Percentiles rank a stretch among this genome's conserved stretches.
These are phyloP conservation scores for Penicillium sp. DNA, from an alignment of 2,329 filamentous ascomycete genomes.

Conservation along the genomic window DNA sequence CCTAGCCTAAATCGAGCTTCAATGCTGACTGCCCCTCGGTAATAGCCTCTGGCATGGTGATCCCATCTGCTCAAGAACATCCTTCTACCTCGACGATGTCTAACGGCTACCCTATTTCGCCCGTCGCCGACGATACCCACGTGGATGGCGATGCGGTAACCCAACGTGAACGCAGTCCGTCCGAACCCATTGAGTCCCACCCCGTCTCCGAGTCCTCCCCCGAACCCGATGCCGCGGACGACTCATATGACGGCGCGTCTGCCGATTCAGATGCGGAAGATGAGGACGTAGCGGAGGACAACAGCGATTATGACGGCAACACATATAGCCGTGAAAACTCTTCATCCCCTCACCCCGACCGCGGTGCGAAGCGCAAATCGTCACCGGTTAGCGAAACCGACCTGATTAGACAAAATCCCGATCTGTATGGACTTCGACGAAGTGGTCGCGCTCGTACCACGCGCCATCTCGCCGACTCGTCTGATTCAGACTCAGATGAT, in stretches of 20 bases:
- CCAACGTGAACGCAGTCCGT: conserved; percentile 71
- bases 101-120: conserved; percentile 34
- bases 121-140: conserved; percentile 26
- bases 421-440: conserved; percentile 88
- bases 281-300: conserved; percentile 72
- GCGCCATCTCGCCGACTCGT: conserved; percentile 62
- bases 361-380: conserved; percentile 71
- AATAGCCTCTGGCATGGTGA: conserved; percentile 47
- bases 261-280: conserved; percentile 48
- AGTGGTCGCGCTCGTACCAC: conserved; percentile 69
- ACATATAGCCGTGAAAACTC: conserved; percentile 58
- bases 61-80: conserved; percentile 42
- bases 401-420: conserved; percentile 85
- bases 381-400: conserved; percentile 68
- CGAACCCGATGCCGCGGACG: conserved; percentile 41
- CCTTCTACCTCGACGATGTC: conserved; percentile 33
- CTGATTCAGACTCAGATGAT: conserved; percentile 70
- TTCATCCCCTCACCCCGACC: conserved; percentile 68
- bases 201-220: conserved; percentile 51
- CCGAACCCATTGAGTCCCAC: conserved; percentile 63
- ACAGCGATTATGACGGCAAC: conserved; percentile 54
- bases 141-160: conserved; percentile 41
- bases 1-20: conserved; percentile 28
- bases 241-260: conserved; percentile 40
- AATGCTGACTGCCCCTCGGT: conserved; percentile 42